A percentile compares a stretch with the other conserved stretches of the same genome.
Conservation (phyloP, 331 rosid genomes). For the Spiraea crenata region DNA sequence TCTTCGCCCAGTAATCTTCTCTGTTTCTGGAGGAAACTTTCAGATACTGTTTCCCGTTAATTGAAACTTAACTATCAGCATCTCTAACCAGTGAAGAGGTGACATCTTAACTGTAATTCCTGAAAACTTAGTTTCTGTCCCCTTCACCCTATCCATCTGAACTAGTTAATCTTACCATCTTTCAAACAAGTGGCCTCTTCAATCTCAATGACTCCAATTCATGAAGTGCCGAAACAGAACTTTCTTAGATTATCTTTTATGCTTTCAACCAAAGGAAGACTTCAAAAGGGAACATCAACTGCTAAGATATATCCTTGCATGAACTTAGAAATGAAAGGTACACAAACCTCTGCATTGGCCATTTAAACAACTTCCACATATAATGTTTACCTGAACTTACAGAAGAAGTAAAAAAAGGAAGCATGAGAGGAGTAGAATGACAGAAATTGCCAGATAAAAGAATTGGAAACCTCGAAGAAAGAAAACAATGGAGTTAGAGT, state of each 20-base stretch:
- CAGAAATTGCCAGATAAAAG: neutral
- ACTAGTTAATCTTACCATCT: neutral
- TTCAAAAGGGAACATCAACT: neutral
- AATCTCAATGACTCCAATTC: neutral
- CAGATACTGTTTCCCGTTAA: neutral
- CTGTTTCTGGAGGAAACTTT: neutral
- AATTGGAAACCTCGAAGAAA: constrained; percentile 16
- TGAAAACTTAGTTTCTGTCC: neutral
- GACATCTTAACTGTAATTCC: neutral
- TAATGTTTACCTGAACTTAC: constrained; percentile 70
- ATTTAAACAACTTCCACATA: constrained; percentile 77
- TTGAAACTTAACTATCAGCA: neutral
- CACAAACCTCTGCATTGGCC: constrained; percentile 75
- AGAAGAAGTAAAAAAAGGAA: constrained; percentile 20
- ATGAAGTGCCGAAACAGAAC: neutral
- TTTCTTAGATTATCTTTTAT: neutral
- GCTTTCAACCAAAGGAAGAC: neutral
- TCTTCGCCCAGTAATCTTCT: neutral
- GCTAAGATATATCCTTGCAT: neutral
- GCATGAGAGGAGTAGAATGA: constrained; percentile 25
- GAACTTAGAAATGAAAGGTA: constrained; percentile 12
- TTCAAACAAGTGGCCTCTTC: neutral
- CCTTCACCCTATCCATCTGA: neutral
- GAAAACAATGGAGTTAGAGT: neutral
- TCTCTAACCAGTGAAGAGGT: neutral